phyloP scores from a whole-genome alignment of 2,329 filamentous ascomycete species.

The Aspergillus tamarii region DNA sequence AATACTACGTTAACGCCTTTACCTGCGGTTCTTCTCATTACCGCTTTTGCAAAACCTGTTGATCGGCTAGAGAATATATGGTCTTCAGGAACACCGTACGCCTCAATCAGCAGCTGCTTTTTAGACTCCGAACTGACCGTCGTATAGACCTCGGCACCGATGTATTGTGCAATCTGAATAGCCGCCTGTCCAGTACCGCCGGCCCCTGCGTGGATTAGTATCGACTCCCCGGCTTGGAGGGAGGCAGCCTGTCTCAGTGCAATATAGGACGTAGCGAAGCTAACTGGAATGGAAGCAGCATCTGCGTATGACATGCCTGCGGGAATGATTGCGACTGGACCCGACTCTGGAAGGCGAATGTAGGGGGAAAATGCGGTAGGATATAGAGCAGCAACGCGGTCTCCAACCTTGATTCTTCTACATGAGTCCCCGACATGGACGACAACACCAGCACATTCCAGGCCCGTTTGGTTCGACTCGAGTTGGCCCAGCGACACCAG shows the following conservation, averaged over 20 bases:
- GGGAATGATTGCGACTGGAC: too few relatives aligned
- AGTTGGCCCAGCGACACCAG: slow-evolving; percentile 7
- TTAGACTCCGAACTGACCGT: slow-evolving; percentile 30
- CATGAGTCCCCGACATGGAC: background rate
- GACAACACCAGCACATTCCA: slow-evolving; percentile 6
- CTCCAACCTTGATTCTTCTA: background rate
- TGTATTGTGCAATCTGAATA: slow-evolving; percentile 30
- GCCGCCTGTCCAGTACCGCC: slow-evolving; percentile 33
- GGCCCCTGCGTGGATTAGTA: slow-evolving; percentile 33
- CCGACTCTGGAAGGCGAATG: too few relatives aligned
- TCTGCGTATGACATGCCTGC: too few relatives aligned
- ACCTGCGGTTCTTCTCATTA: slow-evolving; percentile 22
- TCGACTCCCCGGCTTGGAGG: slow-evolving; percentile 22
- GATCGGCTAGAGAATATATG: slow-evolving; percentile 33
- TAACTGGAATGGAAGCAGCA: too few relatives aligned
- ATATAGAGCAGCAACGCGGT: background rate
- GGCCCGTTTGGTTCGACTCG: background rate
- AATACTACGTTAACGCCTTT: slow-evolving; percentile 31
- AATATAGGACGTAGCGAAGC: background rate
- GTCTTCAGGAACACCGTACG: slow-evolving; percentile 24
- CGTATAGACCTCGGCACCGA: slow-evolving; percentile 27
- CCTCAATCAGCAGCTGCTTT: slow-evolving; percentile 26
- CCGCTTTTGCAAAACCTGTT: slow-evolving; percentile 24
- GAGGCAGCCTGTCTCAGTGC: slow-evolving; percentile 17
- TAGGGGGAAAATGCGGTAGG: too few relatives aligned